phyloP scores from a whole-genome alignment of 805 yeast species.

The Monosporozyma aerobia region DNA sequence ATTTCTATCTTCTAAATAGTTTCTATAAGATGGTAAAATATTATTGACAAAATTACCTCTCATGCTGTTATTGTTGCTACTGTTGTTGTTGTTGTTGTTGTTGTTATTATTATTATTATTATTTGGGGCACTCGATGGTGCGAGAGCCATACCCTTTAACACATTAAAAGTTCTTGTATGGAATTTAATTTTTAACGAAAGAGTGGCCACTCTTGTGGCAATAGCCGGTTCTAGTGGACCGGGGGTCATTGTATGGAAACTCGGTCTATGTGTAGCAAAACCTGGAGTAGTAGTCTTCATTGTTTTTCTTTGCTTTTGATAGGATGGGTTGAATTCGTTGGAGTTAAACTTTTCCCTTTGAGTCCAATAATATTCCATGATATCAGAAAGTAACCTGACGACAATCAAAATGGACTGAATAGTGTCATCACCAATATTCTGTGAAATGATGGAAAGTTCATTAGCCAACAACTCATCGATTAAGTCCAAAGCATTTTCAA shows the following conservation, averaged over 20 bases:
- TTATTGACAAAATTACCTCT: conserved; percentile 6
- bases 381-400: conserved; percentile 32
- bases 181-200: conserved; percentile 25
- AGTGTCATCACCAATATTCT: conserved; percentile 7
- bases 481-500: conserved; percentile 7
- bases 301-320: conserved; percentile 11
- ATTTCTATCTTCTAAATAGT: conserved; percentile 10
- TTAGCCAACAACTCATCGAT: conserved; percentile 6
- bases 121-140: not conserved
- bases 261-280: conserved; percentile 25
- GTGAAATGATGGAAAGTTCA: conserved; percentile 3
- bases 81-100: not conserved
- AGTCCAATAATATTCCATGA: conserved; percentile 33
- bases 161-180: conserved; percentile 23
- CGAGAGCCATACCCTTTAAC: conserved; percentile 18
- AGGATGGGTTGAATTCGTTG: conserved; percentile 15
- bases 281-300: conserved; percentile 25
- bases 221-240: conserved; percentile 13
- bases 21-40: conserved; percentile 15
- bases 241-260: conserved; percentile 30
- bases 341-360: conserved; percentile 9
- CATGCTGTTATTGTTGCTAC: conserved; percentile 1
- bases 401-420: conserved; percentile 30
- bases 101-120: not conserved
- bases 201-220: conserved; percentile 17